Base-by-base conservation (phyloP, 2,329 filamentous ascomycete species). In the Nothopassalora personata region DNA sequence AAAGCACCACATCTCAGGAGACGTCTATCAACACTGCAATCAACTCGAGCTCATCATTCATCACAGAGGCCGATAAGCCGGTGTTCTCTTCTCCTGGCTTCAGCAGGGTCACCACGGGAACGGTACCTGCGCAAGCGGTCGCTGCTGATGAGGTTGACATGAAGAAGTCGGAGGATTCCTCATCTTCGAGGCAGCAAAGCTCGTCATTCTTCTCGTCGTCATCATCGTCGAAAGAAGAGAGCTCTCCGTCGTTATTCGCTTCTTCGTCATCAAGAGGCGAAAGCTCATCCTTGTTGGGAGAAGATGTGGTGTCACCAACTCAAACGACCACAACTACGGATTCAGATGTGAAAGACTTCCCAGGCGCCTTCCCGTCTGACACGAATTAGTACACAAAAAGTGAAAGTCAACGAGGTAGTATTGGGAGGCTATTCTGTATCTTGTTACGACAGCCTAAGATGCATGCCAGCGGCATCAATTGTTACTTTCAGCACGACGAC, bases 21-120 rank as follows among this genome's bases (percentile, higher is more conserved):
- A 60, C 62, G 8, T 53, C 51, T n/a, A 49, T 57, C n/a, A 63
- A 63, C 23, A 63, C 61, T 5, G 59, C 61, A 4, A 51, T 61
- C 50, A 59, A 58, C 39, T 58, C 58, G 6, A 56, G 51, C 28
- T 50, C 63, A 31, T 49, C 56, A 18, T 31, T 54, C 10, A 46
- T 62, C 52, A 60, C 59, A 7, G 61, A 58, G 8, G 49, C 36
- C 13, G 50, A 57, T 8, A 55, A 59, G n/a, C 36, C 30, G 13
- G 31, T 55, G 4, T 61, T 59, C 28, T 50, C 50, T 6, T 49
- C 60, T 36, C 57, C 61, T 13, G 59, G 47, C 1, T 63, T 61
- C 45, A n/a, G 45, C 15, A 57, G 58, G 15, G 30, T 23, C 15
- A n/a, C 27, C 4, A 30, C 51, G 10, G 13, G 23, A 2, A 54